Percentiles rank a stretch among this genome's conserved stretches.
Conservation (phyloP, 352 stramenopile genomes). For the Aphanomyces euteiches region DNA sequence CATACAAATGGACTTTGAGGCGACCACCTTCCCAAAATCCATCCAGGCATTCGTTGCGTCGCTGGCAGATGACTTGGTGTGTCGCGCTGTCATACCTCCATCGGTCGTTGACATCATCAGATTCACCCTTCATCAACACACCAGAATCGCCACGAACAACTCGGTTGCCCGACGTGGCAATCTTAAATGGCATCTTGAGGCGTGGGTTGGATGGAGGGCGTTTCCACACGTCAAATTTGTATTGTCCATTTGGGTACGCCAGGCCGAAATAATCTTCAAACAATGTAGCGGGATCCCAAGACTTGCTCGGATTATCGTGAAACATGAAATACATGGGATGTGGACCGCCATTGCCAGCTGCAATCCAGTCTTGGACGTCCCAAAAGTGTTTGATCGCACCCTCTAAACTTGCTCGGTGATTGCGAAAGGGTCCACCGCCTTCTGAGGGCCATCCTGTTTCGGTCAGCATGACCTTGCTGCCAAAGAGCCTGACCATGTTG, state of each 20-base stretch:
- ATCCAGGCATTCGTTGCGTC: conserved; percentile 11
- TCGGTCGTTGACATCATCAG: conserved; percentile 18
- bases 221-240: conserved; percentile 23
- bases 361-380: conserved; percentile 48
- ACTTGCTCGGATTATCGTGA: conserved; percentile 24
- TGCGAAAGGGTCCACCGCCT: conserved; percentile 12
- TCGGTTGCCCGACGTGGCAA: background rate
- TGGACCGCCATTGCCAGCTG: conserved; percentile 31
- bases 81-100: conserved; percentile 7
- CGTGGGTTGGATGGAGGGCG: background rate
- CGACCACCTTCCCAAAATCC: background rate
- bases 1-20: conserved; percentile 24
- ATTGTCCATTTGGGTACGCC: conserved; percentile 14
- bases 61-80: conserved; percentile 6
- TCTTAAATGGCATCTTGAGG: conserved; percentile 3
- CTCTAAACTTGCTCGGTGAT: conserved; percentile 7
- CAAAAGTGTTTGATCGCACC: conserved; percentile 15
- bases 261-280: conserved; percentile 29
- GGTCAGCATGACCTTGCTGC: conserved; percentile 23
- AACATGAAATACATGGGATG: conserved; percentile 30
- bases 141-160: conserved; percentile 5
- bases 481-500: conserved; percentile 4
- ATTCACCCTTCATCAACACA: conserved; percentile 1
- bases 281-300: background rate
- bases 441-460: conserved; percentile 30